These are phyloP conservation scores for Nigrograna mackinnonii DNA, from an alignment of 2,329 filamentous ascomycete species.

Conservation along the genomic window DNA sequence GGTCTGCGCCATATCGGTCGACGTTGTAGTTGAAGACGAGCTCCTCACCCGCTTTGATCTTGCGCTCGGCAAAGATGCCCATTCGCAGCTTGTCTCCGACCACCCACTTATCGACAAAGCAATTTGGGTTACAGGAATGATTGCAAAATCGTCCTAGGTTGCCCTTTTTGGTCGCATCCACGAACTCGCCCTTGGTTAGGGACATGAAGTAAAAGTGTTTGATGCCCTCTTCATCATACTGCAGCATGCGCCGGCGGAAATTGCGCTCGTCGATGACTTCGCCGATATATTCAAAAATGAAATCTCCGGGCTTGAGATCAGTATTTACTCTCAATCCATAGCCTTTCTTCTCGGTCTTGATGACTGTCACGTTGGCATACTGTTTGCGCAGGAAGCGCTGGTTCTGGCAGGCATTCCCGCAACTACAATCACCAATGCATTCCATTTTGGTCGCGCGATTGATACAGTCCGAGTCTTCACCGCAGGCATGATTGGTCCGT, in stretches of 20 bases:
- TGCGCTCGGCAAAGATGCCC: slow-evolving; percentile 93
- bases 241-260: slow-evolving; percentile 86
- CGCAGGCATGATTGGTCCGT: slow-evolving; percentile 78
- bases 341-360: slow-evolving; percentile 98
- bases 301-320: slow-evolving; percentile 79
- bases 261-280: slow-evolving; percentile 94
- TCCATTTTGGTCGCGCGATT: slow-evolving; percentile 98
- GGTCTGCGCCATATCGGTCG: slow-evolving; percentile 94
- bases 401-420: slow-evolving; percentile 86
- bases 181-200: slow-evolving; percentile 91
- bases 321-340: slow-evolving; percentile 85
- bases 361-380: slow-evolving; percentile 89
- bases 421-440: slow-evolving; percentile 85
- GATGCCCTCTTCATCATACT: slow-evolving; percentile 95
- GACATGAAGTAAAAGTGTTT: slow-evolving; percentile 99
- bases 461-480: slow-evolving; percentile 96
- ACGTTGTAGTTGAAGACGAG: slow-evolving; percentile 99
- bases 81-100: slow-evolving; percentile 96
- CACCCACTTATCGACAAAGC: slow-evolving; percentile 99
- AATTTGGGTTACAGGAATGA: slow-evolving; percentile 98
- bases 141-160: slow-evolving; percentile 98
- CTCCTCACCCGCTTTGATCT: slow-evolving; percentile 87
- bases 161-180: slow-evolving; percentile 95
- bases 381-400: slow-evolving; percentile 90
- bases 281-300: slow-evolving; percentile 97